Conservation (phyloP, 2,329 filamentous ascomycete genomes). For the Trichoderma semiorbis region DNA sequence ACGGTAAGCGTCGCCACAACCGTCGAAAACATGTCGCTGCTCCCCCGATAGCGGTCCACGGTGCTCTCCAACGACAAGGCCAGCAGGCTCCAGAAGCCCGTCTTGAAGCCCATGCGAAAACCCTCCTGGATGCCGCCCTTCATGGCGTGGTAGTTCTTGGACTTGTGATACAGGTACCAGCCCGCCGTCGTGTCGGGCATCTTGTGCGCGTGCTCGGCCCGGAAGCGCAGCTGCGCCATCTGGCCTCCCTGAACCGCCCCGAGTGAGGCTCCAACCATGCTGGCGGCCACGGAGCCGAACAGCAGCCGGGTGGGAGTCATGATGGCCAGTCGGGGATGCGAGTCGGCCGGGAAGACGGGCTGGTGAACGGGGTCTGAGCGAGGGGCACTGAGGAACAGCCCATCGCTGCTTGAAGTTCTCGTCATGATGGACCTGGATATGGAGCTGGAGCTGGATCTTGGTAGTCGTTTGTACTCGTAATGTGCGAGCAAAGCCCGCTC, state of each 20-base stretch:
- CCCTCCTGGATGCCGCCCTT: conserved; percentile 77
- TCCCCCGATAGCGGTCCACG: conserved; percentile 60
- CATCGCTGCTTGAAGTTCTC: neutral
- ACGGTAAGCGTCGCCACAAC: conserved; percentile 79
- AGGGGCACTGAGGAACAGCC: neutral
- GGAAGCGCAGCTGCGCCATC: conserved; percentile 75
- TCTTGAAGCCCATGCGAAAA: conserved; percentile 65
- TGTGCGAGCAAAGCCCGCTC: neutral
- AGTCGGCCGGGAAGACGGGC: conserved; percentile 28
- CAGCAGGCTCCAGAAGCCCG: conserved; percentile 67
- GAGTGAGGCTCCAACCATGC: conserved; percentile 65
- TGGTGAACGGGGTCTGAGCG: neutral
- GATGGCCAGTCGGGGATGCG: conserved; percentile 54
- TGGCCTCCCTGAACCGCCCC: conserved; percentile 71
- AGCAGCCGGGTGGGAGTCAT: conserved; percentile 63
- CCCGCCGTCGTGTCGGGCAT: conserved; percentile 77
- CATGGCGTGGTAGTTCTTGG: conserved; percentile 87
- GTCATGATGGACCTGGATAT: neutral
- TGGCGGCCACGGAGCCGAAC: conserved; percentile 60
- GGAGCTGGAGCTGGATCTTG: neutral
- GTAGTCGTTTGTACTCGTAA: neutral
- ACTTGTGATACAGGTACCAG: conserved; percentile 99
- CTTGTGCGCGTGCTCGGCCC: conserved; percentile 94
- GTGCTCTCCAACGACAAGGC: conserved; percentile 84
- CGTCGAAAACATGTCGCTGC: conserved; percentile 75